These are phyloP conservation scores for Pulveroboletus sp. DNA, from an alignment of 768 basidiomycete species.

Conservation along the genomic window DNA sequence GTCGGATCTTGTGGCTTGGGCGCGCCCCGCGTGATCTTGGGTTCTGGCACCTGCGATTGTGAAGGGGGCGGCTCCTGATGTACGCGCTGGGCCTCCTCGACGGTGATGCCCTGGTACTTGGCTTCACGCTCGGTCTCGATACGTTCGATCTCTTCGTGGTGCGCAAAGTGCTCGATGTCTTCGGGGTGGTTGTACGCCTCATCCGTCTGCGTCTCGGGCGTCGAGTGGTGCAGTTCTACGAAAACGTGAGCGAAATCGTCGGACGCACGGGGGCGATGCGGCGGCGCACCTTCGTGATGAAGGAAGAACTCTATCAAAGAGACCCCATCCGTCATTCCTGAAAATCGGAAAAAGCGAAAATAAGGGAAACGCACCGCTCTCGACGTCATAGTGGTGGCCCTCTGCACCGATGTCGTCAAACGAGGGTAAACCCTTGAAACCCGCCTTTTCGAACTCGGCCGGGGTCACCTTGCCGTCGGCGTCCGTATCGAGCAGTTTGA, in stretches of 20 bases:
- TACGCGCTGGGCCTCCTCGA: conserved; percentile 61
- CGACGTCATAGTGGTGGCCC: conserved; percentile 90
- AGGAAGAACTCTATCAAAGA: conserved; percentile 77
- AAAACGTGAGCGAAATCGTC: neutral
- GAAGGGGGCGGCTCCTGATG: conserved; percentile 41
- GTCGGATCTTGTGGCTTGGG: conserved; percentile 69
- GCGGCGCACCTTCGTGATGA: conserved; percentile 84
- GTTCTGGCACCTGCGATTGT: conserved; percentile 31
- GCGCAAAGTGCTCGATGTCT: conserved; percentile 86
- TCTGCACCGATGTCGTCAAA: conserved; percentile 83
- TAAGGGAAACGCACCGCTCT: conserved; percentile 60
- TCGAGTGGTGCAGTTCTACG: conserved; percentile 85
- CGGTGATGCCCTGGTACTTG: conserved; percentile 73
- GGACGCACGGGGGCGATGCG: neutral
- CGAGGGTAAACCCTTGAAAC: conserved; percentile 73
- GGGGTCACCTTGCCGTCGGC: conserved; percentile 64
- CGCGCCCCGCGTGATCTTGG: conserved; percentile 51
- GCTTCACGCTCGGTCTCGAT: conserved; percentile 84
- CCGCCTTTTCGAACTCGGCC: conserved; percentile 69
- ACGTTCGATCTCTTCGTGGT: conserved; percentile 82
- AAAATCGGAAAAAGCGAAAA: neutral
- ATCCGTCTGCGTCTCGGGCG: conserved; percentile 96
- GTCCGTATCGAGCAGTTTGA: conserved; percentile 69
- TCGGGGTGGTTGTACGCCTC: conserved; percentile 93
- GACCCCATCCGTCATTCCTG: neutral